Evolutionary conservation across 257 asterid genomes (phyloP).

Genomic region (Nicotiana benthamiana): DNA sequence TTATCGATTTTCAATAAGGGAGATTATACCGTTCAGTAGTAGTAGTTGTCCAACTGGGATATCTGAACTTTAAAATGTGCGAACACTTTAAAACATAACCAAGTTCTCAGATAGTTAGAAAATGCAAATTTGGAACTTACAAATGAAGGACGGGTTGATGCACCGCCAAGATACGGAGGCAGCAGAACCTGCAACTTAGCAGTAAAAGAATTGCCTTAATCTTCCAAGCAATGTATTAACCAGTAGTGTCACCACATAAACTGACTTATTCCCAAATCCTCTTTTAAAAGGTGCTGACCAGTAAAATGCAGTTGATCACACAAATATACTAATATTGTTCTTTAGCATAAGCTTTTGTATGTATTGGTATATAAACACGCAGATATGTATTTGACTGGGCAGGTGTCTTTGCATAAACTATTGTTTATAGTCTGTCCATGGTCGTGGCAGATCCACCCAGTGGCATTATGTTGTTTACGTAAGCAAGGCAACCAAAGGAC

Average conservation of each 20-base stretch:
- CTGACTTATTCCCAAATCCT: neutral
- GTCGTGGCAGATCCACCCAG: neutral
- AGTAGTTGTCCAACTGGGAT: no score
- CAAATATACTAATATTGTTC: neutral
- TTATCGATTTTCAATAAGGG: no score
- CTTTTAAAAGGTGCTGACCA: neutral
- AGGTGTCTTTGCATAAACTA: neutral
- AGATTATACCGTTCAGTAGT: no score
- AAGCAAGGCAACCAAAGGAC: neutral
- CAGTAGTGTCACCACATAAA: neutral
- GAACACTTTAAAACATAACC: no score
- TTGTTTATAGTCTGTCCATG: neutral
- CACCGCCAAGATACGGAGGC: conserved; percentile 33
- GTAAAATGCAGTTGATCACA: neutral
- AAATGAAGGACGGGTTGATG: conserved; percentile 5
- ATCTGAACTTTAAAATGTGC: no score
- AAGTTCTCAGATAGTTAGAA: no score
- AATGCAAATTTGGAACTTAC: no score
- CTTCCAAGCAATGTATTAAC: neutral
- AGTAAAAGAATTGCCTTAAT: neutral
- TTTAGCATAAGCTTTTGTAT: neutral
- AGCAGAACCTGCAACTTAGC: conserved; percentile 32
- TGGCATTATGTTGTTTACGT: neutral
- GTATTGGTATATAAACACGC: neutral
- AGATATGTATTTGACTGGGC: neutral